Conservation (phyloP, 108 stramenopile species). For the Pseudonitzschia multiseries region DNA sequence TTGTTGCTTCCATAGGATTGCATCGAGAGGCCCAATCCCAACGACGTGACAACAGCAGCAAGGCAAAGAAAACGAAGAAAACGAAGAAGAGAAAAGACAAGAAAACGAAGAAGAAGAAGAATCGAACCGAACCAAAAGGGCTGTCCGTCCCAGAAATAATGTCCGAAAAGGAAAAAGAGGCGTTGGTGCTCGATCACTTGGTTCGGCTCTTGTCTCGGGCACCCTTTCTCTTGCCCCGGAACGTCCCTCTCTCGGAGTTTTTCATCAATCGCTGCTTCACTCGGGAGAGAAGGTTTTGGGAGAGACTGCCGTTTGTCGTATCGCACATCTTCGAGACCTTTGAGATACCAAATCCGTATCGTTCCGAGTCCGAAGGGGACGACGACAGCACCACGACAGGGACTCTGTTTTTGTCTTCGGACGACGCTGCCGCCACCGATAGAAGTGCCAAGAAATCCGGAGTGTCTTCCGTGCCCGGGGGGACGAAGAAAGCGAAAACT, state of each 20-base stretch:
- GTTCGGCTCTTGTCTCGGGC: constrained; percentile 5
- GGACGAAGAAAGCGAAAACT: background rate
- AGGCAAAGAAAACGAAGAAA: background rate
- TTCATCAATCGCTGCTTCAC: background rate
- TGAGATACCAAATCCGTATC: constrained; percentile 15
- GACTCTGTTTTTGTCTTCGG: background rate
- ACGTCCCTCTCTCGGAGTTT: background rate
- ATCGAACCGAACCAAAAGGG: background rate
- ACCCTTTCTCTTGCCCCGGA: constrained; percentile 15
- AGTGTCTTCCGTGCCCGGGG: background rate
- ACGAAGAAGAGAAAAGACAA: background rate
- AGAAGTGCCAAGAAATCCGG: background rate
- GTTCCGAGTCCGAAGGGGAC: background rate
- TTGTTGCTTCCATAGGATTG: background rate
- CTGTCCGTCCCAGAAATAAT: background rate
- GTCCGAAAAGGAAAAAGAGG: constrained; percentile 1
- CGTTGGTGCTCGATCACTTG: background rate
- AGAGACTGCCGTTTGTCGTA: background rate
- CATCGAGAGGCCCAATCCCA: no score
- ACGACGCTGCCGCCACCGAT: background rate
- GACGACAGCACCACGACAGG: background rate
- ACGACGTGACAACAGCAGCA: background rate
- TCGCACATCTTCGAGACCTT: constrained; percentile 12
- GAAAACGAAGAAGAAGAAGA: background rate
- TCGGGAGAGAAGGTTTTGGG: background rate